Conservation (phyloP, 2,329 filamentous ascomycete genomes). For the Epicoccum sorghinum region DNA sequence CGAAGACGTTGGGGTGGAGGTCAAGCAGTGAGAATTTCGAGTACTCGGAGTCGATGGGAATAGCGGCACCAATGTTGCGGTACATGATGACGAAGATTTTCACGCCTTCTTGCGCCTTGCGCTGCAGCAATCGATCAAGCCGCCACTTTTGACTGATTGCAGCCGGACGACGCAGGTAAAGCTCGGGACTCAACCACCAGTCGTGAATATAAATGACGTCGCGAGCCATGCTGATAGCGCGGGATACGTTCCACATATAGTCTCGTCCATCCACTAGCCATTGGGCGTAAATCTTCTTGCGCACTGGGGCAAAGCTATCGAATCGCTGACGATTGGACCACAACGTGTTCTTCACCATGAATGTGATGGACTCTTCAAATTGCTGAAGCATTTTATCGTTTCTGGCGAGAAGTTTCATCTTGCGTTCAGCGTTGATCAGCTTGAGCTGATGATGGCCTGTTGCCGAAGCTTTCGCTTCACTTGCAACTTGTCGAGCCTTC, state of each 20-base stretch:
- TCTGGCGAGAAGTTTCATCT: constrained; percentile 86
- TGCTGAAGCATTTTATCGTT: constrained; percentile 89
- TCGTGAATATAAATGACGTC: constrained; percentile 99
- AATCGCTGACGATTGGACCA: constrained; percentile 89
- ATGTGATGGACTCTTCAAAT: constrained; percentile 89
- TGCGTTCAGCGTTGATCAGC: constrained; percentile 89
- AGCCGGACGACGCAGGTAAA: constrained; percentile 92
- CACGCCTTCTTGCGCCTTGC: constrained; percentile 91
- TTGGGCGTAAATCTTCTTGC: constrained; percentile 85
- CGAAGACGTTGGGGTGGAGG: constrained; percentile 93
- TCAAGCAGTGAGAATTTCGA: constrained; percentile 96
- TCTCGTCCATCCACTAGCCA: constrained; percentile 97
- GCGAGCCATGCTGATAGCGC: constrained; percentile 94
- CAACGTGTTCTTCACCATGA: constrained; percentile 80
- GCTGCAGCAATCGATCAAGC: constrained; percentile 88
- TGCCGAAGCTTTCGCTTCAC: constrained; percentile 67
- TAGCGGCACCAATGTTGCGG: constrained; percentile 93
- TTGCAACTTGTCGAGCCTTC: constrained; percentile 67
- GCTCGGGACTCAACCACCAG: constrained; percentile 97
- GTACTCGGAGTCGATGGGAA: constrained; percentile 97
- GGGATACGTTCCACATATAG: constrained; percentile 99
- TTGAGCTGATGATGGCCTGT: constrained; percentile 83
- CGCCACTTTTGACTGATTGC: constrained; percentile 99
- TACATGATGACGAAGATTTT: constrained; percentile 99
- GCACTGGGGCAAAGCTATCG: constrained; percentile 89